phyloP scores from a whole-genome alignment of 2,329 filamentous ascomycete genomes.

The Fonsecaea monophora region DNA sequence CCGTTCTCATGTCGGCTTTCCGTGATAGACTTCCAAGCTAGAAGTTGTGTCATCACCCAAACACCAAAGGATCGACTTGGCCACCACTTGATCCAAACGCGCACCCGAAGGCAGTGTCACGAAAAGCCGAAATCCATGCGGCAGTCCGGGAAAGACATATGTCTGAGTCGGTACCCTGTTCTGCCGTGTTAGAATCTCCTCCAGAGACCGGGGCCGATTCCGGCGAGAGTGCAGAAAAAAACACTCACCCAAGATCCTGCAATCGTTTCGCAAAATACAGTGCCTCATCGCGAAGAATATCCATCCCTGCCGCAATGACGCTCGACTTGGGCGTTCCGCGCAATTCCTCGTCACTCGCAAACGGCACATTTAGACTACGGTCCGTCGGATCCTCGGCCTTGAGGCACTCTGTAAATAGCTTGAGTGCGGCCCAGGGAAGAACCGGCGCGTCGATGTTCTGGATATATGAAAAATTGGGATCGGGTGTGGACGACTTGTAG shows the following conservation, averaged over 20 bases:
- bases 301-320: neutral
- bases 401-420: neutral
- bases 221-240: neutral
- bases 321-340: constrained; percentile 2
- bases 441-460: neutral
- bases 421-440: neutral
- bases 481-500: neutral
- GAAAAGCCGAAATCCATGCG: constrained; percentile 9
- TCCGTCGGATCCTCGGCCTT: neutral
- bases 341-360: neutral
- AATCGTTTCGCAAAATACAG: constrained; percentile 2
- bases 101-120: neutral
- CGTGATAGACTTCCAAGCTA: no score
- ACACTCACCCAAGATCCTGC: neutral
- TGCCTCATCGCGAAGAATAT: neutral
- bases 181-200: neutral
- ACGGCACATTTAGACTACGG: neutral
- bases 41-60: no score
- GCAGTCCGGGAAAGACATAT: constrained; percentile 7
- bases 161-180: neutral
- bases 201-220: no score
- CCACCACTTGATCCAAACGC: no score
- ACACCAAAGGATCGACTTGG: no score
- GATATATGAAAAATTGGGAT: neutral
- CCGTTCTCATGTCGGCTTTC: no score